phyloP scores from a whole-genome alignment of 2,329 filamentous ascomycete species.

The Talaromyces rugulosus region DNA sequence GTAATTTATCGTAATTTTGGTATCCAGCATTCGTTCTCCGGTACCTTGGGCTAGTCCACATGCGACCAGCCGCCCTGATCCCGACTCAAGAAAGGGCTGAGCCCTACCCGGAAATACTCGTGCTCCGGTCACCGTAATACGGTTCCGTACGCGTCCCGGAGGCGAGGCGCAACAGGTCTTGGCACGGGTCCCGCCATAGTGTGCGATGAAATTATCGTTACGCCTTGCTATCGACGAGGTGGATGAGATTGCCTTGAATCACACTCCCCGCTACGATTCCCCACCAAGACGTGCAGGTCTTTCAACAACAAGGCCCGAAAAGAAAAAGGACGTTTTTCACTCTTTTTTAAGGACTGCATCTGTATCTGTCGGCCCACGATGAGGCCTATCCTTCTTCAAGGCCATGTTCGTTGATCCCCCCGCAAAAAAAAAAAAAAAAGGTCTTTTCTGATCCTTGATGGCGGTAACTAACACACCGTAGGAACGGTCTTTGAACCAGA shows the following conservation, averaged over 20 bases:
- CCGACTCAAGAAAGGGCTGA: conserved; percentile 3
- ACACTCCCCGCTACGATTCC: conserved; percentile 8
- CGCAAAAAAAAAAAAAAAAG: conserved; percentile 3
- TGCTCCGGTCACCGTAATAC: conserved; percentile 22
- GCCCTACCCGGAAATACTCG: conserved; percentile 21
- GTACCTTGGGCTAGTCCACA: neutral
- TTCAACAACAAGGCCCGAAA: neutral
- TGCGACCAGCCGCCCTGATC: neutral
- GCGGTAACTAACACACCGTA: conserved; percentile 27
- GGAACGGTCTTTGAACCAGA: conserved; percentile 93
- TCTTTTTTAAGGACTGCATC: neutral
- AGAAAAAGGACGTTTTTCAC: neutral
- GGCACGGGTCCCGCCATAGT: conserved; percentile 28
- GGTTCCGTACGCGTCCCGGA: conserved; percentile 11
- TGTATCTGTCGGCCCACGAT: conserved; percentile 54
- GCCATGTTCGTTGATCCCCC: conserved; percentile 61
- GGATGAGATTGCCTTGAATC: conserved; percentile 14
- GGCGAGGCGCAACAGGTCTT: conserved; percentile 20
- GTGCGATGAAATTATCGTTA: conserved; percentile 38
- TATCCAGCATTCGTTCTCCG: neutral
- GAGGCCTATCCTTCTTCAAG: conserved; percentile 93
- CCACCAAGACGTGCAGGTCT: conserved; percentile 12
- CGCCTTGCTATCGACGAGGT: conserved; percentile 18
- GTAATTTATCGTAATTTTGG: neutral
- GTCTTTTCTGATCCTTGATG: neutral